Conservation (phyloP, 306 rosid genomes). For the Glycine soja region DNA sequence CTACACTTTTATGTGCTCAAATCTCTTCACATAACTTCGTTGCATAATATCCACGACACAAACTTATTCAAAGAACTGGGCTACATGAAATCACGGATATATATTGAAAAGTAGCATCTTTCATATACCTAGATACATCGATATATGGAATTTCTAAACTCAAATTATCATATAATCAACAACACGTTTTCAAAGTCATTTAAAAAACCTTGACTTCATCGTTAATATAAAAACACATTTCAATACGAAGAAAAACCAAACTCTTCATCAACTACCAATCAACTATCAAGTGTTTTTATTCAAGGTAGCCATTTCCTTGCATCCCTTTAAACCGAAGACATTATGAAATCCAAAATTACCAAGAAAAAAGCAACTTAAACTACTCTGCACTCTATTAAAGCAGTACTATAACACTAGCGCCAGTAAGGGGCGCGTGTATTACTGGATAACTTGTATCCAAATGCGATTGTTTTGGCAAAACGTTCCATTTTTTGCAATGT, state of each 20-base stretch:
- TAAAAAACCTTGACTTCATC: too few relatives aligned
- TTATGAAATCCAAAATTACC: not conserved
- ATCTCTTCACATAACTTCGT: too few relatives aligned
- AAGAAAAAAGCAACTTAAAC: not conserved
- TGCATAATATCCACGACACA: not conserved
- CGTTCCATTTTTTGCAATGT: constrained; percentile 68
- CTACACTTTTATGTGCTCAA: too few relatives aligned
- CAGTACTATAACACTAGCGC: too few relatives aligned
- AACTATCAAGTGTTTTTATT: not conserved
- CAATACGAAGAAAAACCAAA: too few relatives aligned
- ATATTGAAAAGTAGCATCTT: not conserved
- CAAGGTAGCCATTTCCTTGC: not conserved
- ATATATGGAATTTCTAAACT: too few relatives aligned
- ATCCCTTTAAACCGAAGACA: not conserved
- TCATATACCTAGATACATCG: too few relatives aligned
- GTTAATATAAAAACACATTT: too few relatives aligned
- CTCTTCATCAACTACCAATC: too few relatives aligned
- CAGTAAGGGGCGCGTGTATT: too few relatives aligned
- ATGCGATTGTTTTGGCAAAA: constrained; percentile 68
- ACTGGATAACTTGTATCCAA: constrained; percentile 67
- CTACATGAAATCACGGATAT: not conserved
- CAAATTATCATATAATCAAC: too few relatives aligned
- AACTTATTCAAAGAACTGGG: not conserved
- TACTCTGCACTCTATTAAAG: not conserved
- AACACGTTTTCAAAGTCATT: too few relatives aligned